These are phyloP conservation scores for Phytophthora constricta DNA, from an alignment of 352 stramenopile species.

Conservation along the genomic window DNA sequence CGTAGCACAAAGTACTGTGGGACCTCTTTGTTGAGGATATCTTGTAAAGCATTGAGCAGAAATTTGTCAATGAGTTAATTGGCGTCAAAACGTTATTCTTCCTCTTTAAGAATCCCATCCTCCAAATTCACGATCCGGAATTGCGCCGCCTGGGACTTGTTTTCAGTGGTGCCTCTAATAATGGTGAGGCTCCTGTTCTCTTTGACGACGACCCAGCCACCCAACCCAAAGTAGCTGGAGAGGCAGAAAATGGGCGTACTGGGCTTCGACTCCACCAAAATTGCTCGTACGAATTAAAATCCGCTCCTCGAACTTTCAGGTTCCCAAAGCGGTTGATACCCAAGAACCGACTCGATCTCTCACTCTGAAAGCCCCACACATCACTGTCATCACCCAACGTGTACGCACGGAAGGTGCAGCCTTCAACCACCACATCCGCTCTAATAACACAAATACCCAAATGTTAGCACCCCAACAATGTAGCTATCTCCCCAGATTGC, in stretches of 20 bases:
- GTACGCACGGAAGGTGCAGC: constrained; percentile 78
- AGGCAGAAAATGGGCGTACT: constrained; percentile 68
- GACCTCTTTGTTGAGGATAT: no score
- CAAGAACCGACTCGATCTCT: constrained; percentile 68
- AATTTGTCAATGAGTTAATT: no score
- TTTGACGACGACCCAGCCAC: constrained; percentile 59
- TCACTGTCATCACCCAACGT: constrained; percentile 79
- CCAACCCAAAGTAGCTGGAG: constrained; percentile 75
- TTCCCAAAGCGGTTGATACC: constrained; percentile 76
- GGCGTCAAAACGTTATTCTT: not conserved
- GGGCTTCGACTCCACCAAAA: constrained; percentile 65
- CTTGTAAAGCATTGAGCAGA: no score
- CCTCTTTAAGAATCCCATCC: constrained; percentile 19
- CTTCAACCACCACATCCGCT: constrained; percentile 64
- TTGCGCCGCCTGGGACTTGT: constrained; percentile 60
- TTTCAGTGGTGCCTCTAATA: constrained; percentile 66
- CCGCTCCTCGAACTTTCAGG: constrained; percentile 63
- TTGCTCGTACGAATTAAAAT: constrained; percentile 81
- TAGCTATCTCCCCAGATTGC: not conserved
- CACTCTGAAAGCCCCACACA: constrained; percentile 82
- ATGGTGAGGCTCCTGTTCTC: constrained; percentile 44
- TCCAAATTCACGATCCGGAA: constrained; percentile 73
- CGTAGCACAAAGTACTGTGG: no score
- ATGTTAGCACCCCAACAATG: not conserved
- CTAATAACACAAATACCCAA: constrained; percentile 35